A percentile compares a stretch with the other conserved stretches of the same genome.
These are phyloP conservation scores for Hypoxylon lienhwacheense DNA, from an alignment of 495 filamentous ascomycete genomes.

Conservation along the genomic window DNA sequence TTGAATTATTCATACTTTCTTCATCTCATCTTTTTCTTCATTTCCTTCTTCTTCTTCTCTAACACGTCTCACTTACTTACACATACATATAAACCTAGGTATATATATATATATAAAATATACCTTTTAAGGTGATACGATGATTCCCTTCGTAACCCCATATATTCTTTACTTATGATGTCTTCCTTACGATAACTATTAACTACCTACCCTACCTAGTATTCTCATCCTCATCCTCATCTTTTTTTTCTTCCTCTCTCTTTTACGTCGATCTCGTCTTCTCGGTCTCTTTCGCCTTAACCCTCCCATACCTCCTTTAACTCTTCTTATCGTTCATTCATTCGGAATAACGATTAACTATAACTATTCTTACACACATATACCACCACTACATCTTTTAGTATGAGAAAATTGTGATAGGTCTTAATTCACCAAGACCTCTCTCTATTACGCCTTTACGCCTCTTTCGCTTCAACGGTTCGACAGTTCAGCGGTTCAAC, in stretches of 20 bases:
- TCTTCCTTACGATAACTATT: constrained; percentile 1
- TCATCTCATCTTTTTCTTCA: constrained; percentile 14
- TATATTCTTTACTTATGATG: constrained; percentile 16
- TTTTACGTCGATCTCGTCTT: constrained; percentile 2
- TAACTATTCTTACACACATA: no score
- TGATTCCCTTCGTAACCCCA: constrained; percentile 14
- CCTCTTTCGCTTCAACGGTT: neutral
- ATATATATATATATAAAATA: no score
- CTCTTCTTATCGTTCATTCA: constrained; percentile 13
- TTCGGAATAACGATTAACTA: neutral
- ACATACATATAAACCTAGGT: no score
- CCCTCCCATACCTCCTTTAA: neutral
- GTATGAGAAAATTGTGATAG: constrained; percentile 28
- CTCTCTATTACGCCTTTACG: neutral
- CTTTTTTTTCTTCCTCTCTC: constrained; percentile 8
- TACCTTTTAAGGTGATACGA: constrained; percentile 17
- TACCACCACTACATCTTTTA: constrained; percentile 8
- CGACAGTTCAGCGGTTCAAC: neutral
- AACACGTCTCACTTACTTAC: constrained; percentile 9
- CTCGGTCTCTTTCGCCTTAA: neutral
- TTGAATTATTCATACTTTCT: constrained; percentile 1
- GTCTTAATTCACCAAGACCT: constrained; percentile 11
- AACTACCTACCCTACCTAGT: no score
- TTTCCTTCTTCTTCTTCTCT: constrained; percentile 4
- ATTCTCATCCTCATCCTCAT: no score